These are phyloP conservation scores for Anisodus acutangulus DNA, from an alignment of 257 asterid genomes.

Conservation along the genomic window DNA sequence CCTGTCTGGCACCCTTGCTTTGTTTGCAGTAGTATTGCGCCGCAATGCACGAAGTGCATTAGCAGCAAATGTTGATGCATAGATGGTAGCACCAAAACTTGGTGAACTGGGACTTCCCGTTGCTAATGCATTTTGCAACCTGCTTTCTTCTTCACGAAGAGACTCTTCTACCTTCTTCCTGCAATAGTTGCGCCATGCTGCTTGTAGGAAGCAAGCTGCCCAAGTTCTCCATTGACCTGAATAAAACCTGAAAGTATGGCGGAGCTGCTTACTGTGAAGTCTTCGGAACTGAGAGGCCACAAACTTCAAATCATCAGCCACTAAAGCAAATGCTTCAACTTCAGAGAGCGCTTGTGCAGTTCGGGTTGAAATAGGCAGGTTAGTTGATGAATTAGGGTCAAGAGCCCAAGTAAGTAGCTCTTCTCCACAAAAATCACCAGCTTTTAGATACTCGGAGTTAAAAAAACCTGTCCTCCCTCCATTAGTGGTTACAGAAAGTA, in stretches of 20 bases:
- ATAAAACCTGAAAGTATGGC: slow-evolving; percentile 90
- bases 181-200: slow-evolving; percentile 80
- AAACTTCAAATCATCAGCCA: slow-evolving; percentile 83
- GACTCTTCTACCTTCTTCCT: slow-evolving; percentile 87
- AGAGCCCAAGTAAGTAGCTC: slow-evolving; percentile 98
- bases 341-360: slow-evolving; percentile 89
- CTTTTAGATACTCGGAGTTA: slow-evolving; percentile 74
- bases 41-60: slow-evolving; percentile 74
- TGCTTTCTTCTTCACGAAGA: slow-evolving; percentile 69
- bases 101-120: slow-evolving; percentile 64
- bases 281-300: slow-evolving; percentile 92
- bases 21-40: slow-evolving; percentile 58
- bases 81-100: slow-evolving; percentile 84
- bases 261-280: slow-evolving; percentile 85
- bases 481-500: slow-evolving; percentile 78
- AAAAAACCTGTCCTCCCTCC: slow-evolving; percentile 95
- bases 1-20: slow-evolving; percentile 71
- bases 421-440: slow-evolving; percentile 97
- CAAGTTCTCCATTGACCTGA: slow-evolving; percentile 97
- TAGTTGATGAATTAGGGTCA: slow-evolving; percentile 79
- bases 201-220: slow-evolving; percentile 96
- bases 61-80: slow-evolving; percentile 94
- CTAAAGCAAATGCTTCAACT: slow-evolving; percentile 90
- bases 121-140: slow-evolving; percentile 82
- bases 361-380: slow-evolving; percentile 90